phyloP scores from a whole-genome alignment of 2,329 filamentous ascomycete genomes.

The Colletotrichum neosansevieriae region DNA sequence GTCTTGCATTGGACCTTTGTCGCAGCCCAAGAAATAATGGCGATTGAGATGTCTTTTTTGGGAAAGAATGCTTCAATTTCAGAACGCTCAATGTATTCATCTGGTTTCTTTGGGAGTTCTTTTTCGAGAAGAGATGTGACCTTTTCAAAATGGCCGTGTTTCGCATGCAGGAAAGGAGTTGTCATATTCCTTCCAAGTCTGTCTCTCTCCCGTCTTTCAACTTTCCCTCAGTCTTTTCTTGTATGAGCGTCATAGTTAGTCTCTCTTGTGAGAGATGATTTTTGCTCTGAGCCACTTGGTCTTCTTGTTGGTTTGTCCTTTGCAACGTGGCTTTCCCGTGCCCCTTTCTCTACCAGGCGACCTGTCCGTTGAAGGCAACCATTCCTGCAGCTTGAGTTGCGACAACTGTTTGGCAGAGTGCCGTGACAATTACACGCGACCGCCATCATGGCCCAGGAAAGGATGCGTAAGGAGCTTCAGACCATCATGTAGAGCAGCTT shows the following conservation, averaged over 20 bases:
- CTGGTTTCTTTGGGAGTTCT: not conserved
- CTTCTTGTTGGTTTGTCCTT: not conserved
- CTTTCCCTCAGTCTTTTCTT: not conserved
- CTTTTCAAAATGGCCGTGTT: conserved; percentile 30
- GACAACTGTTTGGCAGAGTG: not conserved
- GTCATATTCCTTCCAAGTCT: not conserved
- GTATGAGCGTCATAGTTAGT: not conserved
- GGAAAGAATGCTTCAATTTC: too few species aligned
- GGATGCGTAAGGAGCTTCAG: conserved; percentile 26
- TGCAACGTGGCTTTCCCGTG: not conserved
- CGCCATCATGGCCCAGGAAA: conserved; percentile 32
- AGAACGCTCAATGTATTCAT: not conserved
- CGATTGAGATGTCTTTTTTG: not conserved
- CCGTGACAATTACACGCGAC: not conserved
- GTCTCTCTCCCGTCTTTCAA: conserved; percentile 5
- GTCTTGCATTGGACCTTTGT: conserved; percentile 28
- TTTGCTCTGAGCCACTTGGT: conserved; percentile 2
- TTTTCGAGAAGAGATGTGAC: not conserved
- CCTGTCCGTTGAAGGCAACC: not conserved
- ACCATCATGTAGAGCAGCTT: accelerated
- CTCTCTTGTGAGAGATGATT: conserved; percentile 7
- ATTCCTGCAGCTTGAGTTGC: not conserved
- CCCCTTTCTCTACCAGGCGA: not conserved
- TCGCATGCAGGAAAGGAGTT: conserved; percentile 20
- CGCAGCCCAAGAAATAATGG: not conserved